These are phyloP conservation scores for Fusarium udum DNA, from an alignment of 2,329 filamentous ascomycete species.

Conservation along the genomic window DNA sequence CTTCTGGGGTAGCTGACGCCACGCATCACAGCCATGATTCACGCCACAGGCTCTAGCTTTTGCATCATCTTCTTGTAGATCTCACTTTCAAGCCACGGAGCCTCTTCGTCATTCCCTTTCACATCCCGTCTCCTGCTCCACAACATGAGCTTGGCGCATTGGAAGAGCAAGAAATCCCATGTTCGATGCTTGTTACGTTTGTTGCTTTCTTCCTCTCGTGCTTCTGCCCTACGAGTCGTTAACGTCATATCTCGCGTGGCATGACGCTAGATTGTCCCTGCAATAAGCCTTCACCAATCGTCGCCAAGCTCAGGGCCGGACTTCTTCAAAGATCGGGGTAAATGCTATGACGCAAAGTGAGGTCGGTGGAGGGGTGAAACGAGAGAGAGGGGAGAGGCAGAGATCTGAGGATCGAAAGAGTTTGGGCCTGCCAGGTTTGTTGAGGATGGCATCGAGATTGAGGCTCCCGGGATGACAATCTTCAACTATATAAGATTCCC, in stretches of 20 bases:
- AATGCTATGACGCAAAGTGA: conserved; percentile 42
- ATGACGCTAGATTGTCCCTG: conserved; percentile 38
- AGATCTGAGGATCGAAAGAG: conserved; percentile 2
- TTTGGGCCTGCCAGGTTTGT: conserved; percentile 15
- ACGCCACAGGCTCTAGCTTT: conserved; percentile 23
- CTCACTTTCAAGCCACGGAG: conserved; percentile 25
- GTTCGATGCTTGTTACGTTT: conserved; percentile 3
- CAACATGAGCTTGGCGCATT: conserved; percentile 33
- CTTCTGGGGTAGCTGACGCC: conserved; percentile 29
- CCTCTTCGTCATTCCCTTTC: conserved; percentile 34
- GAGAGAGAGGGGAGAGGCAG: neutral
- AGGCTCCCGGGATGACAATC: neutral
- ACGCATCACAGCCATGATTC: conserved; percentile 37
- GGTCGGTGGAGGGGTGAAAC: conserved; percentile 22
- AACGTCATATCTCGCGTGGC: conserved; percentile 38
- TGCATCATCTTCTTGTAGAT: conserved; percentile 12
- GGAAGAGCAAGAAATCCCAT: conserved; percentile 19
- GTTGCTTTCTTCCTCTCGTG: neutral
- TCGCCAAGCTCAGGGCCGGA: conserved; percentile 15
- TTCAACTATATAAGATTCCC: conserved; percentile 39
- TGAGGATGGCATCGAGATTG: conserved; percentile 29
- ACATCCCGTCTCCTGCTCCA: conserved; percentile 25
- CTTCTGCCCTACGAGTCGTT: conserved; percentile 32
- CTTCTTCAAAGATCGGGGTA: conserved; percentile 17
- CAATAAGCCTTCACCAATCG: conserved; percentile 23